Evolutionary conservation across 1,284 basidiomycete genomes (phyloP), one percentile per base, ranked within the genome.

Genomic region (Malassezia vespertilionis): DNA sequence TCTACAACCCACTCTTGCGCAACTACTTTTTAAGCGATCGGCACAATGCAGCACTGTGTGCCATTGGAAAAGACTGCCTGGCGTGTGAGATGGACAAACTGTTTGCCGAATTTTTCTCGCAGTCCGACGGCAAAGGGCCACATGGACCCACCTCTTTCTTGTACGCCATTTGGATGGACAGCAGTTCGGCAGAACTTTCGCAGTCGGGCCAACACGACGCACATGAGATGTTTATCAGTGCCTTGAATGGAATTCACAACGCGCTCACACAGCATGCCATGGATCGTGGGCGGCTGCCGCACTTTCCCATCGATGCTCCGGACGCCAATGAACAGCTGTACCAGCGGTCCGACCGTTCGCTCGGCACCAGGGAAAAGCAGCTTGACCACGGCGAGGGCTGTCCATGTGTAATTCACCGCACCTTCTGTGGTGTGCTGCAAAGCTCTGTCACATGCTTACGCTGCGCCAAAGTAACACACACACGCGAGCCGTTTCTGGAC

Each of bases 71-170:
- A 43, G 69, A 83, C 26, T 97, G 90, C 71, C 83, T 84, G 41
- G 88, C 83, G 46, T 97, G 90, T 71, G 90, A 95, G 72, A 83
- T 97, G 82, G 90, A 96, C 71, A 81, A 79, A 55, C 77, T 95
- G 5, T 91, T 91, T 69, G 74, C 80, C 20, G 88, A 93, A 43
- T 27, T 42, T 35, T 36, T 23, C 50, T 30, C 47, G 41, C 11
- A 35, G 5, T 27, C 33, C 40, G 21, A 45, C 82, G 52, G 72
- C 75, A n/a, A 53, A 15, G 57, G 52, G 1, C 61, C 88, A 0
- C 84, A 81, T 60, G 88, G 84, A 0, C 90, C 91, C 0, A 80
- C 82, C 1, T 81, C 81, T 2, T 84, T 96, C 71, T 78, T 95
- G 10, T 78, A 82, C 32, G 82, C 83, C 28, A 84, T 85, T 40